Conservation (phyloP, 805 yeast genomes). For the Lipomyces chichibuensis region DNA sequence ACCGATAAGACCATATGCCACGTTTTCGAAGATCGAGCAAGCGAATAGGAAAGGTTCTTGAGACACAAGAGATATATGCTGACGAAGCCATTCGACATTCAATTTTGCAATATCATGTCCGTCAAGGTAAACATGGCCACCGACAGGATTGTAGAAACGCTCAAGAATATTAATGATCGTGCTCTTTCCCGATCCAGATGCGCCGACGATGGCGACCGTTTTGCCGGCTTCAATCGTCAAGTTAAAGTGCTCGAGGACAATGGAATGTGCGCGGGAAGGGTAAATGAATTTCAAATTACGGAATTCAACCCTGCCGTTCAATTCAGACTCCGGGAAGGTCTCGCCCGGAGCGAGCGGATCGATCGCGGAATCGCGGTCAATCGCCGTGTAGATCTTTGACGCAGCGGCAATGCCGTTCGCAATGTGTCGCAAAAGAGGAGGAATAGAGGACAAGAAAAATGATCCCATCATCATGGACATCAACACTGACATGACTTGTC, state of each 20-base stretch:
- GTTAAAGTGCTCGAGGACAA: constrained; percentile 37
- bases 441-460: constrained; percentile 47
- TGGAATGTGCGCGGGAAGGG: constrained; percentile 41
- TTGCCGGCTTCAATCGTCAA: constrained; percentile 65
- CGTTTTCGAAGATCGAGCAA: constrained; percentile 76
- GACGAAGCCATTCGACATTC: constrained; percentile 55
- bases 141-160: constrained; percentile 58
- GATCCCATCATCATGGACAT: constrained; percentile 41
- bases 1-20: constrained; percentile 67
- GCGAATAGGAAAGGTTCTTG: constrained; percentile 67
- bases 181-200: constrained; percentile 61
- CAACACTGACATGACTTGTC: constrained; percentile 44
- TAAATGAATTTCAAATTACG: constrained; percentile 39
- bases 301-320: constrained; percentile 47
- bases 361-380: constrained; percentile 48
- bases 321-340: constrained; percentile 9
- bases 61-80: constrained; percentile 60
- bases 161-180: constrained; percentile 57
- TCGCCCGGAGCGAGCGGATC: constrained; percentile 42
- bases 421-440: constrained; percentile 47
- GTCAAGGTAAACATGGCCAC: constrained; percentile 54
- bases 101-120: constrained; percentile 53
- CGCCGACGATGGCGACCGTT: constrained; percentile 87
- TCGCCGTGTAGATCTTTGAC: constrained; percentile 47
- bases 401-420: constrained; percentile 49